Percentiles rank a stretch among this genome's conserved stretches.
These are phyloP conservation scores for Termitomyces sp. DNA, from an alignment of 768 basidiomycete genomes.

Conservation along the genomic window DNA sequence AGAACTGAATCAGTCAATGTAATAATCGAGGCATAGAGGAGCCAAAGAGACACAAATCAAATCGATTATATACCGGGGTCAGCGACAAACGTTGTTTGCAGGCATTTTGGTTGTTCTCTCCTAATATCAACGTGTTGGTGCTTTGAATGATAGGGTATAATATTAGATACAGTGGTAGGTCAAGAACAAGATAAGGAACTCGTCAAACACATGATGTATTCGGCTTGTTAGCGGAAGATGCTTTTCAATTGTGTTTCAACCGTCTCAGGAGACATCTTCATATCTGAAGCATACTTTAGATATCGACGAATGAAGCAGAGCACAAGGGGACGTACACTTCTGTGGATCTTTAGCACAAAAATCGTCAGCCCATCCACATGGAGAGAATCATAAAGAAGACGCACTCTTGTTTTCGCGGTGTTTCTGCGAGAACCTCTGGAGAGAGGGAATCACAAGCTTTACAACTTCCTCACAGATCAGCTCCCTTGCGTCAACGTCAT, in stretches of 20 bases:
- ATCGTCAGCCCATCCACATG: neutral
- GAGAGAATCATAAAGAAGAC: conserved; percentile 14
- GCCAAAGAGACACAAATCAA: neutral
- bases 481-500: conserved; percentile 55
- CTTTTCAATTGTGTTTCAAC: conserved; percentile 65
- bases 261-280: conserved; percentile 70
- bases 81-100: neutral
- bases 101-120: neutral
- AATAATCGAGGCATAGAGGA: neutral
- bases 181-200: neutral
- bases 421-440: conserved; percentile 71
- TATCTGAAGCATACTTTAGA: conserved; percentile 42
- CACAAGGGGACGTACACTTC: conserved; percentile 47
- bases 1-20: too few species aligned
- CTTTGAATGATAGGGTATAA: neutral
- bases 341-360: conserved; percentile 46
- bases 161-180: neutral
- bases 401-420: conserved; percentile 76
- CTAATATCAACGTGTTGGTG: neutral
- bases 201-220: neutral
- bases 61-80: neutral
- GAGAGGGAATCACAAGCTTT: conserved; percentile 67
- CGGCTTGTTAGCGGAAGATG: conserved; percentile 38
- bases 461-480: conserved; percentile 68
- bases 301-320: neutral